Percentiles rank a stretch among this genome's conserved stretches.
Conservation (phyloP, 768 basidiomycete genomes). For the Rhodocollybia butyracea region DNA sequence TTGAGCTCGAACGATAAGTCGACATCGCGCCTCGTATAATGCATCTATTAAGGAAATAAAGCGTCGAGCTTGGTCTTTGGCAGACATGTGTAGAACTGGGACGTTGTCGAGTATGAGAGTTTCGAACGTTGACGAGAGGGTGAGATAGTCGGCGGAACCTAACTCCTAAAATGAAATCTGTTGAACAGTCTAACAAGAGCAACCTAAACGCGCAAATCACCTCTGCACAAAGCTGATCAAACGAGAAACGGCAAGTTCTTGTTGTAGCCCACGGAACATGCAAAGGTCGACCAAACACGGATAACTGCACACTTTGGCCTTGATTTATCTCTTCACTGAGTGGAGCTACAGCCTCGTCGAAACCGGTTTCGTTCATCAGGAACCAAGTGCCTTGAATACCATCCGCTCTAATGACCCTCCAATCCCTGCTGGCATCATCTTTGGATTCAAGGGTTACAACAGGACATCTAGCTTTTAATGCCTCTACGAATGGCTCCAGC, state of each 20-base stretch:
- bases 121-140: constrained; percentile 45
- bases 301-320: constrained; percentile 22
- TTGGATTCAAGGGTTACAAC: constrained; percentile 38
- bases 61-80: constrained; percentile 57
- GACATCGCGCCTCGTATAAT: constrained; percentile 43
- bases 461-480: constrained; percentile 50
- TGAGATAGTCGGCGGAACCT: constrained; percentile 57
- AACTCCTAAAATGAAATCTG: constrained; percentile 26
- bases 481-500: constrained; percentile 55
- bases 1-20: constrained; percentile 37
- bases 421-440: constrained; percentile 34
- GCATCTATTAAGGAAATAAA: constrained; percentile 63
- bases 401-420: constrained; percentile 28
- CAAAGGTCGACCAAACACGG: constrained; percentile 47
- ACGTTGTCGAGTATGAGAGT: constrained; percentile 48
- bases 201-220: constrained; percentile 14
- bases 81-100: constrained; percentile 44
- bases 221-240: constrained; percentile 46
- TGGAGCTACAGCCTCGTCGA: constrained; percentile 9
- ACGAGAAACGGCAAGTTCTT: constrained; percentile 42
- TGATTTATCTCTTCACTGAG: not conserved
- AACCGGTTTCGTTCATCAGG: constrained; percentile 12
- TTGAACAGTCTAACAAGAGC: not conserved
- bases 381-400: constrained; percentile 29
- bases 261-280: constrained; percentile 39